Evolutionary conservation across 2,329 filamentous ascomycete species (phyloP).

Genomic region (Pseudonectria foliicola): DNA sequence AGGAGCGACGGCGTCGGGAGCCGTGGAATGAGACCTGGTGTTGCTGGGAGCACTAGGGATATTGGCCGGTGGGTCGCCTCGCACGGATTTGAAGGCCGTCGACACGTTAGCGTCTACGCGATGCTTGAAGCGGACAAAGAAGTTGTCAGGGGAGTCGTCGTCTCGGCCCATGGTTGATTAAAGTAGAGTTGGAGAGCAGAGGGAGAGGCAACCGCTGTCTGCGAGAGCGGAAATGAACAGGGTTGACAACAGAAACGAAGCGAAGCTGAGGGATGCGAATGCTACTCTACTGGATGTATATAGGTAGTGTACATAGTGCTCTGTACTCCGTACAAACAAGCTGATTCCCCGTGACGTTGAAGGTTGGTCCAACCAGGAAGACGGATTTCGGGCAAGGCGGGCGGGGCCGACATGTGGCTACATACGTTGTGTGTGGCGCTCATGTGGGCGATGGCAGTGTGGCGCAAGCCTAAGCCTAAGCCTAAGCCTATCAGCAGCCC

Average conservation of each 20-base stretch:
- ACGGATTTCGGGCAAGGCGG: no score
- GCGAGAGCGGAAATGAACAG: not conserved
- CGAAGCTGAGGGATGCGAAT: conserved; percentile 2
- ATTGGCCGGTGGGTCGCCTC: not conserved
- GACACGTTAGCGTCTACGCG: no score
- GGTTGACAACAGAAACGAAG: not conserved
- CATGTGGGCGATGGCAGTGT: no score
- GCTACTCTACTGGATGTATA: no score
- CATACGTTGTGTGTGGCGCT: no score
- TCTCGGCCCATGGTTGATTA: conserved; percentile 13
- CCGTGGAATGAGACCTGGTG: conserved; percentile 17
- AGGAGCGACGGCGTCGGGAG: conserved; percentile 24
- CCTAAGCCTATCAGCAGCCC: not conserved
- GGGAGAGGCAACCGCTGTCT: conserved; percentile 2
- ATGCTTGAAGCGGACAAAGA: conserved; percentile 12
- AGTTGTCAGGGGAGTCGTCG: conserved; percentile 7
- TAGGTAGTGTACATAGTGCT: no score
- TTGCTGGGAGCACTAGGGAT: no score
- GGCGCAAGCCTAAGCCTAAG: no score
- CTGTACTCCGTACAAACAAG: no score
- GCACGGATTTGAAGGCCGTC: not conserved
- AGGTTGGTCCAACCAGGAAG: no score
- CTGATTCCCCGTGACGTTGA: no score
- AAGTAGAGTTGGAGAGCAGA: conserved; percentile 3
- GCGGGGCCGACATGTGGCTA: no score